Evolutionary conservation across 192 early-diverging fungal genomes (phyloP).

Genomic region (Gryganskiella cystojenkinii): DNA sequence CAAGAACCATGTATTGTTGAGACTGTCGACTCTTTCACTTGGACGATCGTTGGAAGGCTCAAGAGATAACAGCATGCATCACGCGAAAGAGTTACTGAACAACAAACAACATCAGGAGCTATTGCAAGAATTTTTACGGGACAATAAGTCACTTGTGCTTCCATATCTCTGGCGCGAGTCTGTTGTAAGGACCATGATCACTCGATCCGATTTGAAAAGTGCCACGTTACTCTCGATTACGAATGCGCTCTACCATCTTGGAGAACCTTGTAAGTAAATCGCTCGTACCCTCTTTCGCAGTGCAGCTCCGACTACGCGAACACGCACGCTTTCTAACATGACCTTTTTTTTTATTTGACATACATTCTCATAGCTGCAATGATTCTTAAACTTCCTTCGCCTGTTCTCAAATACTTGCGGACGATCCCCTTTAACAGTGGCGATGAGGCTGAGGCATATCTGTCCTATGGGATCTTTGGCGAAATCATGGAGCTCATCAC

Average conservation of each 20-base stretch:
- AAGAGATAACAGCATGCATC: slow-evolving; percentile 18
- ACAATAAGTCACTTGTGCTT: slow-evolving; percentile 12
- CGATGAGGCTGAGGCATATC: slow-evolving; percentile 26
- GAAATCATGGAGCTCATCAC: slow-evolving; percentile 35
- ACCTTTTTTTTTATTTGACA: neutral
- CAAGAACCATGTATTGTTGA: slow-evolving; percentile 21
- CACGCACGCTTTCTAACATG: neutral
- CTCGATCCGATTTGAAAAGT: slow-evolving; percentile 1
- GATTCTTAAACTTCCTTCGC: slow-evolving; percentile 24
- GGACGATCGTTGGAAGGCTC: slow-evolving; percentile 13
- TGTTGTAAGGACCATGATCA: slow-evolving; percentile 12
- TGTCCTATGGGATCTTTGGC: slow-evolving; percentile 22
- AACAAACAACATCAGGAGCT: slow-evolving; percentile 4
- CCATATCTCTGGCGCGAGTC: slow-evolving; percentile 32
- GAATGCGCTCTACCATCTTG: slow-evolving; percentile 28
- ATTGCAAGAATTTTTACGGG: slow-evolving; percentile 16
- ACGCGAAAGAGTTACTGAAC: slow-evolving; percentile 5
- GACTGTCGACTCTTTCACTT: slow-evolving; percentile 24
- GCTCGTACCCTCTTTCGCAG: neutral
- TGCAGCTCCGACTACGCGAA: neutral
- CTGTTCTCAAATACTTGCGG: slow-evolving; percentile 17
- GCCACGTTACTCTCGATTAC: slow-evolving; percentile 14
- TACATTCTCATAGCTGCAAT: slow-evolving; percentile 31
- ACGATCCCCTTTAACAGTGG: slow-evolving; percentile 26
- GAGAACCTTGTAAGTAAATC: slow-evolving; percentile 21